Evolutionary conservation across 345 rosid species (phyloP).

Genomic region (Excoecaria cochinchinensis): DNA sequence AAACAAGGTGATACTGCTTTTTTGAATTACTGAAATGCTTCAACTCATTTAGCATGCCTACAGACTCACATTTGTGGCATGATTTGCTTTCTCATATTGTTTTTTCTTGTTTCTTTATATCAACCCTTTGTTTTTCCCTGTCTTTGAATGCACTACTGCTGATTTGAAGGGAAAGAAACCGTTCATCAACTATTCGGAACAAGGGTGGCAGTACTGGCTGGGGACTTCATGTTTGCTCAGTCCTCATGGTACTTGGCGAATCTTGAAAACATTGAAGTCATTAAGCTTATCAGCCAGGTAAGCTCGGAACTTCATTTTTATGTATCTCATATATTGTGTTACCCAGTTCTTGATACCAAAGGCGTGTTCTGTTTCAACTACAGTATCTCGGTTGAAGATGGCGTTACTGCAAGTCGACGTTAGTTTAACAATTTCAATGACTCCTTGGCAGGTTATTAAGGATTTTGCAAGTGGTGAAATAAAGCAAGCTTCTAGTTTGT

Average conservation of each 20-base stretch:
- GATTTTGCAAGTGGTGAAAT: constrained; percentile 99
- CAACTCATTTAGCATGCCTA: not conserved
- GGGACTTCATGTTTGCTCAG: constrained; percentile 98
- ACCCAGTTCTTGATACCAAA: not conserved
- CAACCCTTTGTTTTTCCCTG: not conserved
- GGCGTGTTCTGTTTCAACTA: not conserved
- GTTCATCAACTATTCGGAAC: constrained; percentile 84
- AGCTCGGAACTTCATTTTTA: not conserved
- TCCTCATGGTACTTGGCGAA: constrained; percentile 97
- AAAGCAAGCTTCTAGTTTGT: constrained; percentile 90
- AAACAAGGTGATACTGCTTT: not conserved
- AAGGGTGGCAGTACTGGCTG: constrained; percentile 86
- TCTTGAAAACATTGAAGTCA: constrained; percentile 89
- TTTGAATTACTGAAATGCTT: not conserved
- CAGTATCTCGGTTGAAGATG: not conserved
- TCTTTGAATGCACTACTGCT: not conserved
- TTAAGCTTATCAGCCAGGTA: constrained; percentile 97
- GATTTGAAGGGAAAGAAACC: constrained; percentile 66
- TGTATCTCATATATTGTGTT: not conserved
- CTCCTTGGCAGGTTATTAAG: constrained; percentile 71
- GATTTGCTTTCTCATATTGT: not conserved
- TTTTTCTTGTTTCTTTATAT: not conserved
- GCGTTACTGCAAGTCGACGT: not conserved
- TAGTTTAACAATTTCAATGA: not conserved
- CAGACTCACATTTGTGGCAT: not conserved